These are phyloP conservation scores for Trichoderma virens DNA, from an alignment of 495 filamentous ascomycete species.

Conservation along the genomic window DNA sequence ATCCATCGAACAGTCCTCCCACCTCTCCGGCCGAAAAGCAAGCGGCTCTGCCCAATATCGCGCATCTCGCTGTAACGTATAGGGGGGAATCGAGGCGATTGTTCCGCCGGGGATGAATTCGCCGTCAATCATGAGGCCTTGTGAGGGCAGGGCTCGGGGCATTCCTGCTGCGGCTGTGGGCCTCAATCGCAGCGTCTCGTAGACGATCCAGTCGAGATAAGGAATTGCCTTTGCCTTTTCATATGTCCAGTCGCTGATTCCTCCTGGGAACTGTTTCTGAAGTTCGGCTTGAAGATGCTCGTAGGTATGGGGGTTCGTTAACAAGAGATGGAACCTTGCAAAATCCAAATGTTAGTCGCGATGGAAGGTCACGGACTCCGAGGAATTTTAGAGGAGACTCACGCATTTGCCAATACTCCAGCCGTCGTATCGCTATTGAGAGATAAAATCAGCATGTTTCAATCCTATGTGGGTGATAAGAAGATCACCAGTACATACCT, in stretches of 20 bases:
- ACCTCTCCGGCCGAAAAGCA: constrained; percentile 49
- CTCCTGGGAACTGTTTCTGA: constrained; percentile 12
- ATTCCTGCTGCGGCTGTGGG: constrained; percentile 29
- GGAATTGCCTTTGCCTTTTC: constrained; percentile 16
- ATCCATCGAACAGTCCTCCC: constrained; percentile 21
- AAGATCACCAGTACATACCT: constrained; percentile 6
- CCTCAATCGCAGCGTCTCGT: constrained; percentile 47
- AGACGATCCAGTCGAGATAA: constrained; percentile 42
- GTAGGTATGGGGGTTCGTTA: constrained; percentile 14
- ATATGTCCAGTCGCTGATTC: constrained; percentile 18
- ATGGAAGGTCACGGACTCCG: too few relatives aligned
- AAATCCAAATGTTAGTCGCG: too few relatives aligned
- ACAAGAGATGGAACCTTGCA: constrained; percentile 14
- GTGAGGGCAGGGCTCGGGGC: constrained; percentile 31
- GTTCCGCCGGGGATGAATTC: constrained; percentile 40
- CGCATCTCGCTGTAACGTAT: constrained; percentile 24
- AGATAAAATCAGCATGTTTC: neutral
- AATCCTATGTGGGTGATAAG: neutral
- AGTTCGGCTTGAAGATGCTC: constrained; percentile 16
- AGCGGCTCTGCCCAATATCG: constrained; percentile 29
- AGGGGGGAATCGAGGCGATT: constrained; percentile 19
- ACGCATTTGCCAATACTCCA: constrained; percentile 9
- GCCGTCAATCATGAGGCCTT: constrained; percentile 38
- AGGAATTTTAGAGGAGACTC: too few relatives aligned
- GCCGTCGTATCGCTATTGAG: constrained; percentile 17